Base-by-base conservation (phyloP, 2,329 filamentous ascomycete genomes). In the Gaeumannomyces tritici region DNA sequence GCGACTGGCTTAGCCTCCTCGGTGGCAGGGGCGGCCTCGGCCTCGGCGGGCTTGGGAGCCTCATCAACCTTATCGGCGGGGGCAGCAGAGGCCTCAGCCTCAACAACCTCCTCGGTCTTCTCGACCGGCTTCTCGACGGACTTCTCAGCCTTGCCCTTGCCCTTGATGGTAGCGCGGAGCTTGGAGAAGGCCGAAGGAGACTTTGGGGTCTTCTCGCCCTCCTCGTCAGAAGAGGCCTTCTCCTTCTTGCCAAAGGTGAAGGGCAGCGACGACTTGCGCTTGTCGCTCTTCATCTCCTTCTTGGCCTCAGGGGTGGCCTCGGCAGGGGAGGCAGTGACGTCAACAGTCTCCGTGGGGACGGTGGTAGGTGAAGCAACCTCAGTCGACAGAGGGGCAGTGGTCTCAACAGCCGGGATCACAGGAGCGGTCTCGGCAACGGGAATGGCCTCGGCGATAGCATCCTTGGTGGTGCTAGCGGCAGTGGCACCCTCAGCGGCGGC, bases 201-300 rank as follows among this genome's bases (percentile, higher is more conserved):
- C 76, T 80, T 79, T 65, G 73, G 69, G 58, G 35, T 27, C 78
- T 83, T 83, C 75, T 84, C 80, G 67, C 83, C 80, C 72, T 89
- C 87, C 69, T 85, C 81, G 66, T 87, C 87, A 1, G 82, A 82
- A 47, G 77, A 70, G 57, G 78, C 73, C 76, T 83, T 83, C 74
- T 89, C 87, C 82, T 93, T 93, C 83, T 91, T 89, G 76, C 90
- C 86, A 71, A 86, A 87, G 70, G 85, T 86, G 77, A 96, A 96
- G 59, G 82, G 82, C 11, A 85, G 75, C 71, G 93, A 88, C 67
- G 90, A 95, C 76, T 87, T 86, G 75, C 91, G 90, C 89, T 96
- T 96, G 76, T 85, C 82, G 59, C 75, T 75, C 86, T 91, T 92
- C 68, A 81, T 73, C 65, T 84, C 83, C 76, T 85, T 85, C 76